Evolutionary conservation across 2,329 filamentous ascomycete species (phyloP).

Genomic region (Huntiella decipiens): DNA sequence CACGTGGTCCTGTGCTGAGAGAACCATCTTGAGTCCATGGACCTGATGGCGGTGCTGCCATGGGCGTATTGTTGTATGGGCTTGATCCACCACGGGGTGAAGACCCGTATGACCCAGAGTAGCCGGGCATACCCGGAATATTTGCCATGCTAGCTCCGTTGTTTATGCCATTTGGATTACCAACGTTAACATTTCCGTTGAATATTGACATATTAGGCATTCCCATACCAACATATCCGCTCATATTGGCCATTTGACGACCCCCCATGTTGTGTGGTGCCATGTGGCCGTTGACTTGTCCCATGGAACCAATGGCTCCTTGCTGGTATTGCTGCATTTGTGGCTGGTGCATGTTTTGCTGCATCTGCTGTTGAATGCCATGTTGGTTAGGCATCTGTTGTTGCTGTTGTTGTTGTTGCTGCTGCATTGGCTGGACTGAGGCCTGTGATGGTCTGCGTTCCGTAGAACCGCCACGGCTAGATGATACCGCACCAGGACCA

Average conservation of each 20-base stretch:
- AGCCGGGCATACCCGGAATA: slow-evolving; percentile 1
- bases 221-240: too few species aligned
- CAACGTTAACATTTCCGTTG: too few species aligned
- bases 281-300: too few species aligned
- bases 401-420: slow-evolving; percentile 2
- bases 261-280: too few species aligned
- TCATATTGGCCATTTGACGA: too few species aligned
- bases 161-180: too few species aligned
- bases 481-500: slow-evolving; percentile 45
- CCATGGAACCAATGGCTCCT: neutral
- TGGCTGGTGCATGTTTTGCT: slow-evolving; percentile 19
- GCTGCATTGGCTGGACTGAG: slow-evolving; percentile 14
- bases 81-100: slow-evolving; percentile 4
- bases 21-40: neutral
- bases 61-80: slow-evolving; percentile 3
- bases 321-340: slow-evolving; percentile 8
- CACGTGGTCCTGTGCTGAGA: neutral
- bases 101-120: slow-evolving; percentile 2
- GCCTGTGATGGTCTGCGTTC: slow-evolving; percentile 26
- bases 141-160: too few species aligned
- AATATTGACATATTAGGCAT: too few species aligned
- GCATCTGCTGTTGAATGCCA: slow-evolving; percentile 27
- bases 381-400: slow-evolving; percentile 22
- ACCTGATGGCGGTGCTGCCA: neutral
- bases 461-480: slow-evolving; percentile 30